These are phyloP conservation scores for Solanum medicagineum DNA, from an alignment of 257 asterid genomes.

Conservation along the genomic window DNA sequence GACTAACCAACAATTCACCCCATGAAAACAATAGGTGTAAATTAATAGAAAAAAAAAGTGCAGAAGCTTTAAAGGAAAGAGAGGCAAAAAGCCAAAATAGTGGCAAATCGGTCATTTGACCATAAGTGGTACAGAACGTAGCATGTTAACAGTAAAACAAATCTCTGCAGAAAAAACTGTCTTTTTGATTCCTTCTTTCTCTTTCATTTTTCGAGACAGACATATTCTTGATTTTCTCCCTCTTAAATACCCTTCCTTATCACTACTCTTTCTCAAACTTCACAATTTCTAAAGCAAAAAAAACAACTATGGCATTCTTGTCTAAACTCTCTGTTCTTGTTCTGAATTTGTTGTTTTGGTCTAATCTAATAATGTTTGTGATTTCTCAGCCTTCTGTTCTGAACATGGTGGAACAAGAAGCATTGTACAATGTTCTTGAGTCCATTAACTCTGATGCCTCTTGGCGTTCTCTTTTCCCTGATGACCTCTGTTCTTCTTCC, in stretches of 20 bases:
- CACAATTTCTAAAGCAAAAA: background rate
- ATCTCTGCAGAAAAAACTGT: slow-evolving; percentile 29
- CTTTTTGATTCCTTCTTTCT: slow-evolving; percentile 13
- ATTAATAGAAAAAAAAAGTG: background rate
- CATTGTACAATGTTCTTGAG: slow-evolving; percentile 53
- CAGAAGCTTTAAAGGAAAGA: background rate
- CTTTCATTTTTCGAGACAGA: slow-evolving; percentile 33
- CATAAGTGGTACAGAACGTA: slow-evolving; percentile 1
- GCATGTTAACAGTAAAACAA: slow-evolving; percentile 23
- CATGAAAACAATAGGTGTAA: background rate
- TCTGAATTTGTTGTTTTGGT: background rate
- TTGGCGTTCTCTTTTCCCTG: slow-evolving; percentile 70
- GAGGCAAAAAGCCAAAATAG: background rate
- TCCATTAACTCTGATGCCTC: slow-evolving; percentile 44
- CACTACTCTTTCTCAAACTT: background rate
- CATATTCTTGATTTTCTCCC: slow-evolving; percentile 13
- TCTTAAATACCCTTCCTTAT: background rate
- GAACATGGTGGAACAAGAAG: slow-evolving; percentile 49
- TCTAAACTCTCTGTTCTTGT: background rate
- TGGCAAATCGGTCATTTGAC: background rate
- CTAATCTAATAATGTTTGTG: slow-evolving; percentile 4
- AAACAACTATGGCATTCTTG: background rate
- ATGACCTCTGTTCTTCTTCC: slow-evolving; percentile 66
- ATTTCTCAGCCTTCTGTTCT: slow-evolving; percentile 44
- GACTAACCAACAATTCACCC: no score